These are phyloP conservation scores for Talaromyces rugulosus DNA, from an alignment of 2,329 filamentous ascomycete species.

Conservation along the genomic window DNA sequence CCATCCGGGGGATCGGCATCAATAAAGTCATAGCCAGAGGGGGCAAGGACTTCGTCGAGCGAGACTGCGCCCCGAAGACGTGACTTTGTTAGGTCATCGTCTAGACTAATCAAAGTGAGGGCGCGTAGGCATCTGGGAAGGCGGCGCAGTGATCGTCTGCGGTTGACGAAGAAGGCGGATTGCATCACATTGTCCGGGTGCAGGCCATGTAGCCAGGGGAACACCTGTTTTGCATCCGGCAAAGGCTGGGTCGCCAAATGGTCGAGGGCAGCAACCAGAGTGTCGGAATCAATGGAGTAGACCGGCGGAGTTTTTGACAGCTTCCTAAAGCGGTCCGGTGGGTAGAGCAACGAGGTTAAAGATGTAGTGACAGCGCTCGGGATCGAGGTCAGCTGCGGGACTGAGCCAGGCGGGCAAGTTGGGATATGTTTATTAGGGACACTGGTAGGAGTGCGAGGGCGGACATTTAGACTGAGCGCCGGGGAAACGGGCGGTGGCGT, in stretches of 20 bases:
- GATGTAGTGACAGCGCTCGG: slow-evolving; percentile 52
- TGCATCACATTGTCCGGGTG: slow-evolving; percentile 87
- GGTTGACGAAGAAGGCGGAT: slow-evolving; percentile 79
- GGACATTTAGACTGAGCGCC: slow-evolving; percentile 56
- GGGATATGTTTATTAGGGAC: slow-evolving; percentile 89
- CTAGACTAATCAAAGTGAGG: slow-evolving; percentile 82
- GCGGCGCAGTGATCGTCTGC: slow-evolving; percentile 65
- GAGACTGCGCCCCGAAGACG: slow-evolving; percentile 84
- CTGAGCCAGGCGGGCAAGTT: slow-evolving; percentile 78
- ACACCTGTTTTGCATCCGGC: slow-evolving; percentile 79
- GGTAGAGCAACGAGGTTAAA: slow-evolving; percentile 68
- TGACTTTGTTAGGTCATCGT: slow-evolving; percentile 68
- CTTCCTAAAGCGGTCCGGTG: slow-evolving; percentile 61
- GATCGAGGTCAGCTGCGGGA: slow-evolving; percentile 58
- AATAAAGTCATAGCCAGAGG: slow-evolving; percentile 60
- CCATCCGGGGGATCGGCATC: slow-evolving; percentile 83
- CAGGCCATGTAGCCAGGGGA: slow-evolving; percentile 93
- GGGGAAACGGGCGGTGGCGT: slow-evolving; percentile 46
- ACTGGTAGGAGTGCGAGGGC: slow-evolving; percentile 53
- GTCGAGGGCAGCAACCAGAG: slow-evolving; percentile 69
- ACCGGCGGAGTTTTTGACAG: slow-evolving; percentile 56
- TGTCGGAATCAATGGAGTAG: slow-evolving; percentile 67
- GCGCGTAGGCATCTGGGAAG: slow-evolving; percentile 74
- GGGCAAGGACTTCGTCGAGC: slow-evolving; percentile 71
- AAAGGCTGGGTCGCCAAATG: slow-evolving; percentile 73